Evolutionary conservation across 2,329 filamentous ascomycete species (phyloP).

Genomic region (Sporothrix curviconia): DNA sequence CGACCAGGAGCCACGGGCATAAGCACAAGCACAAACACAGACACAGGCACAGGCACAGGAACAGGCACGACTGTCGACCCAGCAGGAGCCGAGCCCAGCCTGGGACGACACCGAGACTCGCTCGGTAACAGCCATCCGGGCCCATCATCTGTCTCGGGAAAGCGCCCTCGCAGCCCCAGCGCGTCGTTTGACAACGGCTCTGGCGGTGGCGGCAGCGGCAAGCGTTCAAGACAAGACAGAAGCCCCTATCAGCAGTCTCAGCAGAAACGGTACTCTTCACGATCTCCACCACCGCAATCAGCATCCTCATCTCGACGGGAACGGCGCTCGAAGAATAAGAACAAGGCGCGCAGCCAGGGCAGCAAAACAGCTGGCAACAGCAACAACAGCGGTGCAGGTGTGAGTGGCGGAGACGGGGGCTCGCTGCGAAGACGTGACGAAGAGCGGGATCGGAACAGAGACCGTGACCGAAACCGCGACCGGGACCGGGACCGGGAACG

Average conservation of each 20-base stretch:
- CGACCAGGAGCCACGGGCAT: not conserved
- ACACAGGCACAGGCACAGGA: no score
- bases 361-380: not conserved
- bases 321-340: slow-evolving; percentile 21
- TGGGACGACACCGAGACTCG: not conserved
- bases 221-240: slow-evolving; percentile 14
- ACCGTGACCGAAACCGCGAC: no score
- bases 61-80: no score
- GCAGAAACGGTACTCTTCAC: not conserved
- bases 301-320: slow-evolving; percentile 24
- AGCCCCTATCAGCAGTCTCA: not conserved
- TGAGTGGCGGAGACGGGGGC: not conserved
- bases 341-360: slow-evolving; percentile 12
- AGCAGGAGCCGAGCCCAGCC: not conserved
- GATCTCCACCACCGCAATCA: slow-evolving; percentile 7
- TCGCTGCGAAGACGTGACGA: no score
- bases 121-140: not conserved
- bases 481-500: no score
- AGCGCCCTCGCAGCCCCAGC: slow-evolving; percentile 27
- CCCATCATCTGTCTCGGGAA: slow-evolving; percentile 13
- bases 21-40: not conserved
- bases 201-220: not conserved
- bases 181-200: slow-evolving; percentile 16
- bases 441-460: no score
- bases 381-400: not conserved